Evolutionary conservation across 2,329 filamentous ascomycete species (phyloP), one percentile per base, ranked within the genome.

Genomic region (Cordyceps militaris): DNA sequence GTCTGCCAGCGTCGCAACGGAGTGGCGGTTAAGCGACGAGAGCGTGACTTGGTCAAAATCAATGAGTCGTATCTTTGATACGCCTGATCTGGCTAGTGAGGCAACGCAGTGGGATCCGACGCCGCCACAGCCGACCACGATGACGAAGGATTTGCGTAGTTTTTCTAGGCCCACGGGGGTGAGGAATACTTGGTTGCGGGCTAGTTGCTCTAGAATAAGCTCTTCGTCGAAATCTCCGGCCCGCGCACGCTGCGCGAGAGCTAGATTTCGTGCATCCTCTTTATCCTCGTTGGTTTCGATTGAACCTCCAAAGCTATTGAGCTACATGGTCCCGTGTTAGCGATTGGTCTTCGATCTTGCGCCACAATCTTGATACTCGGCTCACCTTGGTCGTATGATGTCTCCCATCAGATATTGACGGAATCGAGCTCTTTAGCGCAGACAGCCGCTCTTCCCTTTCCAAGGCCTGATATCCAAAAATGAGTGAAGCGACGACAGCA

Each of bases 31-130:
- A 56, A 99, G 76, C 3, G 91, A 96, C 62, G 90, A 96, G 46
- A 99, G 79, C 0, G 92, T 96, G 34, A 99, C 93, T 78, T 99
- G 94, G 70, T 99, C 94, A 70, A 99, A 99, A 72, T 99, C 94
- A 64, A 99, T 85, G 38, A 99, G 81, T 1, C 94, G 86, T 56
- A 99, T 80, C 65, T 85, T 87, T n/a, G 88, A 86, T 44, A 96
- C 91, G 32, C 94, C 94, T 0, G 92, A 96, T 30, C 94, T 86
- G 5, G 91, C 88, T 30, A 99, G 83, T 3, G 94, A 87, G 1
- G 92, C 87, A 4, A 87, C 83, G 61, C 90, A 92, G 75, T 99
- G 95, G 7, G 91, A 97, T 47, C 94, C 94, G 5, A 99, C 94
- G 43, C 94, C 94, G 62, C 94, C 94, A 64, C 91, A 93, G 4